A percentile compares a stretch with the other conserved stretches of the same genome.
These are phyloP conservation scores for Pseudopyrenochaeta lycopersici DNA, from an alignment of 2,329 filamentous ascomycete genomes.

Conservation along the genomic window DNA sequence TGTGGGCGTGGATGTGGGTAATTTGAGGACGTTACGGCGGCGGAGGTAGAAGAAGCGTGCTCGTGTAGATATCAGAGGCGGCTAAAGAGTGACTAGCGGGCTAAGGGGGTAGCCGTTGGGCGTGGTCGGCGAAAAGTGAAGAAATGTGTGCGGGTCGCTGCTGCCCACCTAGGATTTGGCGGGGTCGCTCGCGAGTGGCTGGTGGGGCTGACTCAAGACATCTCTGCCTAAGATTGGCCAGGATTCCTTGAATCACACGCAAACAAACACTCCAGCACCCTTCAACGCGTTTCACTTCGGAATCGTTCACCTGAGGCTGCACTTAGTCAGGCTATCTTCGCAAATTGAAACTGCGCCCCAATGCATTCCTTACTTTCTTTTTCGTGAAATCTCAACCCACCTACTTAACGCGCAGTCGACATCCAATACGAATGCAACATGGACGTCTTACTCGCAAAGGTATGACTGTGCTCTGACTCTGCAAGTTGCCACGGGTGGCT, in stretches of 20 bases:
- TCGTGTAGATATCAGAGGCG: slow-evolving; percentile 3
- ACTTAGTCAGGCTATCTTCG: neutral
- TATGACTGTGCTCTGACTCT: slow-evolving; percentile 42
- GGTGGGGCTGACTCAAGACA: slow-evolving; percentile 25
- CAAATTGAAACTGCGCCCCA: neutral
- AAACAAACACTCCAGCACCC: slow-evolving; percentile 17
- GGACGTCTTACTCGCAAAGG: slow-evolving; percentile 74
- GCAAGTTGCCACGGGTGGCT: slow-evolving; percentile 2
- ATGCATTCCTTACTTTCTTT: slow-evolving; percentile 5
- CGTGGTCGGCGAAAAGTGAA: slow-evolving; percentile 27
- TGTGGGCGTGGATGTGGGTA: slow-evolving; percentile 2
- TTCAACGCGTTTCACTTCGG: slow-evolving; percentile 3
- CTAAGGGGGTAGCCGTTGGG: slow-evolving; percentile 12
- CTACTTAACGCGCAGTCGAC: slow-evolving; percentile 4
- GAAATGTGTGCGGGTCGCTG: slow-evolving; percentile 31
- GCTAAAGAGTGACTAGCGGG: slow-evolving; percentile 11
- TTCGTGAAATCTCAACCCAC: neutral
- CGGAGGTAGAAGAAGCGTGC: neutral
- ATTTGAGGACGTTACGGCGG: neutral
- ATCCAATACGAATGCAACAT: slow-evolving; percentile 59
- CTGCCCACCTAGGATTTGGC: slow-evolving; percentile 28
- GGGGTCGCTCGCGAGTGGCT: slow-evolving; percentile 24
- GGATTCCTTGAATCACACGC: slow-evolving; percentile 21
- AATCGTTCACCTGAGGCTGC: neutral
- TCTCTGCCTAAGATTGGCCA: slow-evolving; percentile 37